Base-by-base conservation (phyloP, 2,329 filamentous ascomycete species). In the Pseudopyrenochaeta lycopersici region DNA sequence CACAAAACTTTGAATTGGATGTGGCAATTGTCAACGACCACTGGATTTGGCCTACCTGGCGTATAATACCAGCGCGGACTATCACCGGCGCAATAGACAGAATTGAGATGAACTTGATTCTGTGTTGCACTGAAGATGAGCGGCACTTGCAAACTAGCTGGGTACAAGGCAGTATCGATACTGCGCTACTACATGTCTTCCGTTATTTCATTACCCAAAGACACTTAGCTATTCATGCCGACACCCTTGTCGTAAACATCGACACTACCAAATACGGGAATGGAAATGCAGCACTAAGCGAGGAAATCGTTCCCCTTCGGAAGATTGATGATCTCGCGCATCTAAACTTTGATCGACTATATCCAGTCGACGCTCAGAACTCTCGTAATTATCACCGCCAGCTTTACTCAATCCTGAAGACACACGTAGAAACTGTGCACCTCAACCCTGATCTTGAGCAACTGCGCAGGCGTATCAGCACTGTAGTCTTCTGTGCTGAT, bases 41-140 rank as follows among this genome's bases (percentile, higher is more conserved):
- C 44, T 64, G 59, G 59, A 52, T 64, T 33, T 62, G 49, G 54
- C 62, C 56, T 17, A 58, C 44, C 9, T 58, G 52, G 52, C 47
- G 52, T n/a, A 43, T 32, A 21, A 49, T 62, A 10, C 54, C 57
- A 17, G 15, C 35, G 20, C 39, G 38, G 6, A 45, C 35, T 20
- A 41, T 11, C 7, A 14, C 30, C 11, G n/a, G 35, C 9, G 7
- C 35, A 3, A 9, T 62, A 10, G 43, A 58, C 15, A 32, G 21
- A 39, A 17, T 62, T 5, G 31, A 60, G 4, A 46, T 64, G 7
- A 41, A 59, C 21, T 11, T 64, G 18, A 36, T 55, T 9, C 46
- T 42, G 14, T 62, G 56, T 17, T 60, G 45, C 30, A 59, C 47
- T 5, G 46, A 54, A 11, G 47, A 45, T 9, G 48, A 54, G 10